Evolutionary conservation across 345 rosid genomes (phyloP), one percentile per base, ranked within the genome.

Genomic region (Boechera divaricarpa): DNA sequence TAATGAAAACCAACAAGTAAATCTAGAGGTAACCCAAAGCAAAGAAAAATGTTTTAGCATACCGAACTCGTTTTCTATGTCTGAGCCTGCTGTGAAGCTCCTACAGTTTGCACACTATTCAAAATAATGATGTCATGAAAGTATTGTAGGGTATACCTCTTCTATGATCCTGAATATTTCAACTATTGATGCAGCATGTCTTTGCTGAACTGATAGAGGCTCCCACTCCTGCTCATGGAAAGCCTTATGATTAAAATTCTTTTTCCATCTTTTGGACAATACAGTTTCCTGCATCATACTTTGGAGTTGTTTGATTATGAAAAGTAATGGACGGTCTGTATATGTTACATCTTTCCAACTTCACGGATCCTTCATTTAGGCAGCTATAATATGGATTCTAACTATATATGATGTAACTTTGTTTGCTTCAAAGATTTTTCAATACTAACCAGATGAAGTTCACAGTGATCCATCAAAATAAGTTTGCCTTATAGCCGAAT

Each of bases 131-230:
- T 61, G 59, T 67, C 60, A 73, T 44, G 53, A 48, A 33, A 61
- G 41, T 52, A 55, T 55, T 12, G 21, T n/a, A 48, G 53, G 42
- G 52, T 72, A 51, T 84, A 95, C 99, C 99, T 95, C 98, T 82
- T 95, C 99, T 59, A 95, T 80, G 24, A 95, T 95, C 86, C 99
- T 90, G 73, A 95, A 95, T 78, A 95, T 92, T 87, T 95, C 99
- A 65, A 95, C 83, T 69, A 89, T 80, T 33, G 99, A 95, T 73
- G 90, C 85, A 32, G 96, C 92, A 75, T 90, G 97, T 61, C 84
- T 90, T 75, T 95, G 95, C 70, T 95, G 98, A 81, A 76, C 85
- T 70, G 99, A 95, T 70, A 95, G 79, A 75, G 99, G 92, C 83
- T 90, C 97, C 99, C 99, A 95, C 61, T 91, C 94, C 99, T 95